phyloP scores from a whole-genome alignment of 345 rosid genomes.

The Camelina neglecta region DNA sequence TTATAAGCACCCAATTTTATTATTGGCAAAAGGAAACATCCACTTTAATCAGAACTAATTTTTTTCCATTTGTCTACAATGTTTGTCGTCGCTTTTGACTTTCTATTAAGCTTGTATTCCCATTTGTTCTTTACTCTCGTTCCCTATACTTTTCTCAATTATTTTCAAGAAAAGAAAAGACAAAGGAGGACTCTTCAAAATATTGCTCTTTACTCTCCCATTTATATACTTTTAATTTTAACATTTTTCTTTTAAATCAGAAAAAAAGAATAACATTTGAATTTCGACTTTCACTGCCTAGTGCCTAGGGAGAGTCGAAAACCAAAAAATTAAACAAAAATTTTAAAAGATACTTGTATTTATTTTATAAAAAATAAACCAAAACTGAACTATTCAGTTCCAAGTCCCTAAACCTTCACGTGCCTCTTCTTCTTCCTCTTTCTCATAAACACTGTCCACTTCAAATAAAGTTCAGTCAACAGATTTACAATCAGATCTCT shows the following conservation, averaged over 20 bases:
- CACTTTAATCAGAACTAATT: constrained; percentile 6
- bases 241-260: too few relatives aligned
- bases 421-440: constrained; percentile 39
- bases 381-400: background rate
- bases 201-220: background rate
- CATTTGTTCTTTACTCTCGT: constrained; percentile 15
- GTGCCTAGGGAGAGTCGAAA: background rate
- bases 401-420: constrained; percentile 33
- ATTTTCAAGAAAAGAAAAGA: background rate
- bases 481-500: constrained; percentile 35
- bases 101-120: constrained; percentile 4
- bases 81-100: constrained; percentile 33
- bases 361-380: too few relatives aligned
- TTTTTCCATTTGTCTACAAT: constrained; percentile 22
- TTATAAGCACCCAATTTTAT: constrained; percentile 1
- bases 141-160: background rate
- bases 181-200: background rate
- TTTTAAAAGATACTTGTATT: background rate
- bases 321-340: background rate
- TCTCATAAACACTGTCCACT: constrained; percentile 30
- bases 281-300: background rate
- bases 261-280: background rate
- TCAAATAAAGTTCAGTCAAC: constrained; percentile 17
- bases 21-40: background rate
- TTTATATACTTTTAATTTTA: background rate